Base-by-base conservation (phyloP, 1,139 yeast genomes). In the Hemisphaericaspora xylofermentans region DNA sequence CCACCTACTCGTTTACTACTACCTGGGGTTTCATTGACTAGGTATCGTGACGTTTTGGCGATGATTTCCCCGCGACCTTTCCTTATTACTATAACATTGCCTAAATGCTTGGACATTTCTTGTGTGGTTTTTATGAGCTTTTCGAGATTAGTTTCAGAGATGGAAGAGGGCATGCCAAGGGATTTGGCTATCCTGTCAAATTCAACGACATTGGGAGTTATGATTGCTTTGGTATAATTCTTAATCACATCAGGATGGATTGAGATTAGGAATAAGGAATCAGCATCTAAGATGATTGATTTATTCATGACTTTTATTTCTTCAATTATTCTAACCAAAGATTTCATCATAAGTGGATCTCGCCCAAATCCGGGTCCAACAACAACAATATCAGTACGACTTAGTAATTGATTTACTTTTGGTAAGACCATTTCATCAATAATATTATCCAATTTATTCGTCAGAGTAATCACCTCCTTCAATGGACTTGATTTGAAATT, bases 311-410 rank as follows among this genome's bases (percentile, higher is more conserved):
- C 71, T 49, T 71, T 74, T 35, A 84, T 71, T 49, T 80, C 79
- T 45, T 71, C 70, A 37, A 93, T 70, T 19, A 91, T 74, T 34
- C 71, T 59, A 10, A 73, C 73, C 42, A 85, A 72, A 1, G 84
- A 74, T 40, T 74, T 70, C 45, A 84, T 62, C 88, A 88, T 84
- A 28, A 78, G 60, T 4, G 68, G 63, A 58, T 88, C 96, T 36
- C 98, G 68, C 0, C 98, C 98, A 47, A 89, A 76, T 0, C 98
- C 98, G 0, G 98, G 98, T 0, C 98, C 98, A 31, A 91, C 74
- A 2, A 93, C 87, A 19, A 91, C 80, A 12, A 84, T 86, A 55
- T 91, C 95, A 47, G 88, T 76, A 35, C 95, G 66, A 28, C 74
- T 72, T 27, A 93, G 63, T 26, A 91, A 58, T 0, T 66, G 47